Evolutionary conservation across 164 flowering plant genomes (phyloP).

Genomic region (Macadamia integrifolia): DNA sequence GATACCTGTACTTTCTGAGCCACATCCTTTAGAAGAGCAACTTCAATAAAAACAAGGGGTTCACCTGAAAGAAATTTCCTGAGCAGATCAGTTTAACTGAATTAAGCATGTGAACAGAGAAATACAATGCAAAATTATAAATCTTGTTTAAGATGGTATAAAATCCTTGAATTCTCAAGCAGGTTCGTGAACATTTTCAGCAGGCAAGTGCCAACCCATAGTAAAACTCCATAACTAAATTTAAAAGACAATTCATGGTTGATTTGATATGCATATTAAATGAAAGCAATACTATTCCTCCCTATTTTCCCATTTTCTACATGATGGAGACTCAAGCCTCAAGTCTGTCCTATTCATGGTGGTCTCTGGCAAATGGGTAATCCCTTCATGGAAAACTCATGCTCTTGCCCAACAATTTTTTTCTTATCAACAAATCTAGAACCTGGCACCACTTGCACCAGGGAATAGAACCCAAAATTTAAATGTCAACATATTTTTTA

Average conservation of each 20-base stretch:
- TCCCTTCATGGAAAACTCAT: too few relatives aligned
- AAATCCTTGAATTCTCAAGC: neutral
- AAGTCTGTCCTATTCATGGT: too few relatives aligned
- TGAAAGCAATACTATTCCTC: neutral
- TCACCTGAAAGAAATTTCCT: constrained; percentile 50
- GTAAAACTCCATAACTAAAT: neutral
- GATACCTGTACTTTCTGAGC: constrained; percentile 81
- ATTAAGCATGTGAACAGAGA: neutral
- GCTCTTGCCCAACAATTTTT: too few relatives aligned
- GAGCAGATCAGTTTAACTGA: neutral
- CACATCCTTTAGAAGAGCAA: constrained; percentile 77
- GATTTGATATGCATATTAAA: too few relatives aligned
- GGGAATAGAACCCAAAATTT: too few relatives aligned
- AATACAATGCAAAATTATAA: neutral
- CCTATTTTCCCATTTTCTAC: neutral
- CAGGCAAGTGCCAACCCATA: neutral
- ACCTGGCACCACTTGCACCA: too few relatives aligned
- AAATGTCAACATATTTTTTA: too few relatives aligned
- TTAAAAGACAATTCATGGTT: too few relatives aligned
- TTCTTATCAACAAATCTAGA: too few relatives aligned
- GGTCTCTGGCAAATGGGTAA: too few relatives aligned
- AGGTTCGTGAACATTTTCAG: neutral
- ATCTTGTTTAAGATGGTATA: neutral
- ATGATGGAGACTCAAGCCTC: too few relatives aligned
- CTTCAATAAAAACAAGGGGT: constrained; percentile 93